Evolutionary conservation across 2,329 filamentous ascomycete species (phyloP), one percentile per base, ranked within the genome.

Genomic region (Monilinia polystroma): DNA sequence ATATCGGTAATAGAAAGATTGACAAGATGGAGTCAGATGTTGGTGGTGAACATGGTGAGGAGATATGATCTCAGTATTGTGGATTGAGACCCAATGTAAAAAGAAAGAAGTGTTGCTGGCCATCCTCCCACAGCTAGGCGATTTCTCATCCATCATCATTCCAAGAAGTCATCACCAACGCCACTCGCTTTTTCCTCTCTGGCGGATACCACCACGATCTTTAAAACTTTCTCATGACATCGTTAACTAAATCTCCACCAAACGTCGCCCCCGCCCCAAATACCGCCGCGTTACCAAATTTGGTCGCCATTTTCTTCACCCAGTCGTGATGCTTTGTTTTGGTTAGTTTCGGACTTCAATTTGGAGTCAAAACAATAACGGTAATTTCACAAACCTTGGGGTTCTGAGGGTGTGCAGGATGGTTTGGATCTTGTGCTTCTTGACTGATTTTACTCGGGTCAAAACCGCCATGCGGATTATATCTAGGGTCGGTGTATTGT

Each of bases 251-350:
- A 76, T 73, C 72, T 12, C 70, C 70, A 29, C 75, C 74, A 66
- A 74, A 74, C 0, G 73, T 75, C 0, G 75, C 74, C 1, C 75
- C 75, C 4, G 75, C 75, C 7, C 74, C 74, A 67, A 75, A 75
- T 45, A 76, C 70, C 0, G 72, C 74, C 4, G 75, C 75, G 57
- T 74, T 73, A 3, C 74, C 75, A 47, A 76, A 73, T 55, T 70
- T 74, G 0, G 47, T 54, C 18, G 69, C 72, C 68, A 76, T 69
- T 12, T 70, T 70, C 66, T 71, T 72, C 1, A 66, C 72, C 73
- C 74, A 76, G 53, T 76, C 72, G 41, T 74, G 73, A 66, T 76
- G 74, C 67, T 73, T 45, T 41, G 4, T 8, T 16, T 35, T n/a
- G 26, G 11, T 65, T 53, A 69, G 54, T 12, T 29, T 56, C 18